Conservation (phyloP, 2,329 filamentous ascomycete genomes). For the Epichloe hybrida region DNA sequence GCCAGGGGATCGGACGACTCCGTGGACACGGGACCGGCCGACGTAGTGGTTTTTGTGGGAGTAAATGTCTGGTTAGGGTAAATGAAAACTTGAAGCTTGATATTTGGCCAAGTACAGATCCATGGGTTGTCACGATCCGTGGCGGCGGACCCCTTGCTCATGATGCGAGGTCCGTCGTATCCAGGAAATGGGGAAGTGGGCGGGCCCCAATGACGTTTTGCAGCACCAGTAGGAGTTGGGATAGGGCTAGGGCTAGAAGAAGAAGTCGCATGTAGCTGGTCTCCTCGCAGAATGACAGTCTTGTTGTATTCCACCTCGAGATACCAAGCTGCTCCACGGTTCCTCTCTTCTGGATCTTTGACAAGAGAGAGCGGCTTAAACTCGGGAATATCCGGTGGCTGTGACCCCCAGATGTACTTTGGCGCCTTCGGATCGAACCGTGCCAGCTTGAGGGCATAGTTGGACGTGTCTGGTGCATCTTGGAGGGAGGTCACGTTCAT, state of each 20-base stretch:
- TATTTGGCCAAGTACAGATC: conserved; percentile 46
- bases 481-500: conserved; percentile 25
- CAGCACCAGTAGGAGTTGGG: conserved; percentile 9
- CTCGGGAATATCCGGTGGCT: conserved; percentile 31
- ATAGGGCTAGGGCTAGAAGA: too few species aligned
- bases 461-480: conserved; percentile 14
- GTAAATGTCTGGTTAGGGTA: conserved; percentile 40
- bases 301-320: conserved; percentile 39
- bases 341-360: conserved; percentile 34
- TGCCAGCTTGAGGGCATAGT: conserved; percentile 29
- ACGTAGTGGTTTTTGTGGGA: conserved; percentile 9
- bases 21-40: neutral
- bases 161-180: conserved; percentile 14
- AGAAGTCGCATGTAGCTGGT: conserved; percentile 14
- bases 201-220: conserved; percentile 15
- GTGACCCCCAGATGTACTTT: conserved; percentile 37
- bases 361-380: conserved; percentile 32
- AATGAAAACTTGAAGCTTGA: conserved; percentile 42
- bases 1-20: neutral
- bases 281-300: conserved; percentile 38
- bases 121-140: conserved; percentile 38
- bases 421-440: conserved; percentile 24
- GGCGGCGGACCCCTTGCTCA: conserved; percentile 14
- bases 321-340: conserved; percentile 42
- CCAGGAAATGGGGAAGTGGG: conserved; percentile 6